Base-by-base conservation (phyloP, 164 flowering plant species). In the Dillenia turbinata region DNA sequence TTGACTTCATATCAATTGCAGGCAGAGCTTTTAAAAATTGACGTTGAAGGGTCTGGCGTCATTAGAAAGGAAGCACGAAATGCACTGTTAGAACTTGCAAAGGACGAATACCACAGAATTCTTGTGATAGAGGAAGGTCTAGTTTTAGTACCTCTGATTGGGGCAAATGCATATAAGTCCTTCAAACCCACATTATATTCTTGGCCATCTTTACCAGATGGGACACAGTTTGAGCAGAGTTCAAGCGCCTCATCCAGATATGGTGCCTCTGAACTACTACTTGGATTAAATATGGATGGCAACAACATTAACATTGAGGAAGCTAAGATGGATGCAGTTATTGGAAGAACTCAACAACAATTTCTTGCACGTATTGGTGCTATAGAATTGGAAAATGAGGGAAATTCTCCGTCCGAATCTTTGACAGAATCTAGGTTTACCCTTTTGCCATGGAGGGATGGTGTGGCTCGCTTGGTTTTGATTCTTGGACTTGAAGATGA, bases 161-260 rank as follows among this genome's bases (percentile, higher is more conserved):
- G 96, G 48, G 69, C 86, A 40, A 87, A 72, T 70, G 87, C 90
- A 1, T 92, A 85, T 63, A 84, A 78, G 66, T 86, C 89, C 53
- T 83, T 84, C 47, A 82, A 56, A 64, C 85, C 90, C 12, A 57
- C 64, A 67, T 71, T 82, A 56, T 70, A 85, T 77, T 81, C 88
- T 55, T 87, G 92, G 96, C 98, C 96, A 59, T 78, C 84, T 44
- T 76, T 90, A 57, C 96, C 98, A 26, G 98, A 92, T 81, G 95
- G 96, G 44, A 78, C 90, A 17, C 76, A 81, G 70, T 59, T 92
- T 63, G 78, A 90, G 63, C 73, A 71, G 61, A 72, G 64, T 65
- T 60, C 84, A 19, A 73, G 78, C 61, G 71, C 60, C 44, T 81
- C 86, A 52, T 89, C 93, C 10, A 80, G 79, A 61, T 92, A 60